Percentiles rank a stretch among this genome's conserved stretches.
Conservation (phyloP, 2,329 filamentous ascomycete genomes). For the Massarina eburnea region DNA sequence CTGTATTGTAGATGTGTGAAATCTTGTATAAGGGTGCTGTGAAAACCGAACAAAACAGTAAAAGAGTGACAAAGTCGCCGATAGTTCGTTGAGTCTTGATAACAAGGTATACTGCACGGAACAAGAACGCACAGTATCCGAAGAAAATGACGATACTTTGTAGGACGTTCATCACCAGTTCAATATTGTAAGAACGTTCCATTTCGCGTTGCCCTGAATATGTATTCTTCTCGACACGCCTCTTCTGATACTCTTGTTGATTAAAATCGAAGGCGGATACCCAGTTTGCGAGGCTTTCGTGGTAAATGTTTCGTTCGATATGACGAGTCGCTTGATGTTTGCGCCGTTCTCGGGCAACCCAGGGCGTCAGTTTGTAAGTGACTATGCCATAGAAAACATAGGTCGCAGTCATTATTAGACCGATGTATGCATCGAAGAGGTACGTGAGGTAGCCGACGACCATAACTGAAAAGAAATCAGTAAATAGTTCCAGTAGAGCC, state of each 20-base stretch:
- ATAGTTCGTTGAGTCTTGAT: conserved; percentile 3
- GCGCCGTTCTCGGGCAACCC: neutral
- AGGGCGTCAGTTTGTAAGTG: too few species aligned
- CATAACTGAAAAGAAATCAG: conserved; percentile 59
- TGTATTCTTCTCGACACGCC: conserved; percentile 43
- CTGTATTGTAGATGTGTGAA: conserved; percentile 46
- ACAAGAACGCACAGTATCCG: conserved; percentile 7
- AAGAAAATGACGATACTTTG: conserved; percentile 6
- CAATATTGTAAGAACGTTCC: conserved; percentile 1
- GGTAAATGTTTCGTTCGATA: conserved; percentile 45
- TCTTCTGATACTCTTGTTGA: conserved; percentile 53
- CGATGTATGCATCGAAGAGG: conserved; percentile 58
- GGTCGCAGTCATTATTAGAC: conserved; percentile 17
- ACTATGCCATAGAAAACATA: too few species aligned
- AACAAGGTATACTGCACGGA: conserved; percentile 8
- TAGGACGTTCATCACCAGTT: conserved; percentile 1
- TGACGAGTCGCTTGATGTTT: conserved; percentile 1
- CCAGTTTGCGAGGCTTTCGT: conserved; percentile 59
- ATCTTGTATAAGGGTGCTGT: conserved; percentile 49
- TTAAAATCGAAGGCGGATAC: conserved; percentile 59
- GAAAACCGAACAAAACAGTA: conserved; percentile 21
- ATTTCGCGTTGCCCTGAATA: neutral
- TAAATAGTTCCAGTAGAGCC: conserved; percentile 60
- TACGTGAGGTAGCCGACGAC: conserved; percentile 60
- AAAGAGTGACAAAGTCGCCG: conserved; percentile 10